Evolutionary conservation across 495 filamentous ascomycete genomes (phyloP), one percentile per base, ranked within the genome.

Genomic region (Bryoglossum gracile): DNA sequence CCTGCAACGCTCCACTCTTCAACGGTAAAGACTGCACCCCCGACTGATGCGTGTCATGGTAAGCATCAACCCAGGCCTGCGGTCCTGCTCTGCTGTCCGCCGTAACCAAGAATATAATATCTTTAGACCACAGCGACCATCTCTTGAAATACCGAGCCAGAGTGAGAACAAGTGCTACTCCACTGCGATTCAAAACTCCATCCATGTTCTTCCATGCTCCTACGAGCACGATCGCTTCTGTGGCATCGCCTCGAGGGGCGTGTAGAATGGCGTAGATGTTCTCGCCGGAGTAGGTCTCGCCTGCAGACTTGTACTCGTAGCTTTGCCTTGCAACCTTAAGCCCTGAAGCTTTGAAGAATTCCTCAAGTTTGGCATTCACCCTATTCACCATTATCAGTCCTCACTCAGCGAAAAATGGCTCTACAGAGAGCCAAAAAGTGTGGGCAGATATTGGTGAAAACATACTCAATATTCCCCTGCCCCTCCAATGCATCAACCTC

Each of bases 111-210:
- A 98, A 82, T 38, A 98, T 92, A 56, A 98, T 95, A 56, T 98
- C 92, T 67, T 98, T 98, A 30, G 89, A 95, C 92, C 92, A 98
- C 9, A 98, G 71, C 21, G 88, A 95, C 92, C 92, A 98, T 51
- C 89, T 74, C 63, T 92, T 95, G 69, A 98, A 95, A 66, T 98
- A 98, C 57, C 92, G 75, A 10, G 89, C 87, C 50, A 98, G 67
- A 0, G 90, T 88, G 58, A 97, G 67, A 8, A 85, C 81, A 37
- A 98, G 76, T 1, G 87, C 84, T 14, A 97, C 78, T 16, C 90
- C 92, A 55, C 86, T 90, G 52, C 83, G 69, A 64, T 98, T 98
- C 54, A 90, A 60, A 55, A 84, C 76, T 3, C 79, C 81, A 48
- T 88, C 78, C 55, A 84, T 82, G 43, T 92, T 97, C 63, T 73